A percentile compares a stretch with the other conserved stretches of the same genome.
Conservation (phyloP, 129 eudicot species). For the Flaveria trinervia region DNA sequence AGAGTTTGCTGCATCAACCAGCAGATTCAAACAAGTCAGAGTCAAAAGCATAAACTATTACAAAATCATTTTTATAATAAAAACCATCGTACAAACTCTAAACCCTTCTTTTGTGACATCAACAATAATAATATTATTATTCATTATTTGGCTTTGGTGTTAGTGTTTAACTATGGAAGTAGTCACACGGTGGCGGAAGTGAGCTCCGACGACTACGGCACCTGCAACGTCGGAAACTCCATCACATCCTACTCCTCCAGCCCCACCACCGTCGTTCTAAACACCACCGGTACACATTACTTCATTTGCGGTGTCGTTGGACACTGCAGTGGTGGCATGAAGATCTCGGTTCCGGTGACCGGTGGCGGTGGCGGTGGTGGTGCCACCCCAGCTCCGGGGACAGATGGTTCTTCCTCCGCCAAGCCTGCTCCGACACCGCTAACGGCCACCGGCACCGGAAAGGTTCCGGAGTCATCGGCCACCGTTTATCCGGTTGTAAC, state of each 20-base stretch:
- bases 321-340: constrained; percentile 55
- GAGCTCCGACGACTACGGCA: constrained; percentile 38
- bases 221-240: constrained; percentile 40
- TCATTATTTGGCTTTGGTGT: not conserved
- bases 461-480: constrained; percentile 22
- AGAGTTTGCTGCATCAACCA: no score
- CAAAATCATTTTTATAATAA: no score
- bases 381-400: constrained; percentile 33
- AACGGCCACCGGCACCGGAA: constrained; percentile 23
- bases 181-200: constrained; percentile 46
- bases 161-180: constrained; percentile 47
- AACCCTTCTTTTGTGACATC: not conserved
- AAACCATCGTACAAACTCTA: no score
- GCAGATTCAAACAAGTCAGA: no score
- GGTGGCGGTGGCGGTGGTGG: constrained; percentile 20
- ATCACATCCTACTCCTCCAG: constrained; percentile 22
- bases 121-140: not conserved
- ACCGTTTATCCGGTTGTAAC: not conserved
- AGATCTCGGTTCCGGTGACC: constrained; percentile 40
- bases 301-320: constrained; percentile 45
- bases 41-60: no score
- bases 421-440: constrained; percentile 43
- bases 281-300: constrained; percentile 42
- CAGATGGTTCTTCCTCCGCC: constrained; percentile 21
- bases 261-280: constrained; percentile 36